phyloP scores from a whole-genome alignment of 441 rosid genomes.

The Euphorbia schlechtendalii region DNA sequence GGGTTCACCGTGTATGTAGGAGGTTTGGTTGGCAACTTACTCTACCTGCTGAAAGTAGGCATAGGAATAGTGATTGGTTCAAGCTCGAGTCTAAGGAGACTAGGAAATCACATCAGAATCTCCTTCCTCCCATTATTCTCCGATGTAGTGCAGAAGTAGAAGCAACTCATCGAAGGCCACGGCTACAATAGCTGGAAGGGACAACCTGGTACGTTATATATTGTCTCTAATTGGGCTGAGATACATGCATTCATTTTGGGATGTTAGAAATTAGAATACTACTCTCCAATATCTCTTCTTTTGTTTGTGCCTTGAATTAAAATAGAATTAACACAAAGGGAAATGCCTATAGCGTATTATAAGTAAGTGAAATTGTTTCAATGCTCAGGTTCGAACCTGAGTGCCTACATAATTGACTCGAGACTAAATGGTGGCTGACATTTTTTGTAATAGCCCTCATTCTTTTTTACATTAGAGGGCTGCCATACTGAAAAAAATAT shows the following conservation, averaged over 20 bases:
- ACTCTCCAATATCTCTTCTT: too few relatives aligned
- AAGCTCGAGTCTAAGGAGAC: conserved; percentile 58
- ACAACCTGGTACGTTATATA: conserved; percentile 60
- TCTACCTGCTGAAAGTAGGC: conserved; percentile 72
- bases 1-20: conserved; percentile 57
- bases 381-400: too few relatives aligned
- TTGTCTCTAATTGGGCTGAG: conserved; percentile 78
- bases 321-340: conserved; percentile 12
- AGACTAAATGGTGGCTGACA: conserved; percentile 24
- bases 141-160: conserved; percentile 60
- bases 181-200: conserved; percentile 44
- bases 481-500: conserved; percentile 11
- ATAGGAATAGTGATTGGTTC: conserved; percentile 71
- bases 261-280: too few relatives aligned
- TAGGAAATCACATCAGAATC: conserved; percentile 65
- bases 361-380: too few relatives aligned
- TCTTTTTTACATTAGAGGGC: too few relatives aligned
- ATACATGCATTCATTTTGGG: too few relatives aligned
- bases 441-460: conserved; percentile 26
- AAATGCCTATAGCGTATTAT: too few relatives aligned
- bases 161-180: conserved; percentile 33
- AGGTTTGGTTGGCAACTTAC: conserved; percentile 67
- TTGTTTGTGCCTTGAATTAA: not conserved
- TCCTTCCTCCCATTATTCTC: conserved; percentile 60
- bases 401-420: too few relatives aligned